phyloP scores from a whole-genome alignment of 1,284 basidiomycete genomes.

The Erythrobasidium hasegawianum region DNA sequence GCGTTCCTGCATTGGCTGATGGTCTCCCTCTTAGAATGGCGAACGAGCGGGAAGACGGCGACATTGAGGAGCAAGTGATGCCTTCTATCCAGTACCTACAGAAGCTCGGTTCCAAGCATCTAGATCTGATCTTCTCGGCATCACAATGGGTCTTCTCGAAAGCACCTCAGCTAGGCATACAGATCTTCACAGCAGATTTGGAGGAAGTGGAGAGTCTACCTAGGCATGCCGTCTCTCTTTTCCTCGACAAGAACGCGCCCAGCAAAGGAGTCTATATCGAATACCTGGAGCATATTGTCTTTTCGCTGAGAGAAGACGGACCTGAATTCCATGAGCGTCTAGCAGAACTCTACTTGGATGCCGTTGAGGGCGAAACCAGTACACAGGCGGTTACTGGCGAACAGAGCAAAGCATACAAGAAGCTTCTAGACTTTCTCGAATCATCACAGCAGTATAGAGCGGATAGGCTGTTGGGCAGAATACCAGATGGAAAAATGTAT shows the following conservation, averaged over 20 bases:
- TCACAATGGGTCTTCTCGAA: slow-evolving; percentile 72
- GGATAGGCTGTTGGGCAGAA: slow-evolving; percentile 69
- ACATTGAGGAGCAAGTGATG: slow-evolving; percentile 70
- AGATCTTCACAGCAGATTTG: slow-evolving; percentile 90
- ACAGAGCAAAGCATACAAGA: slow-evolving; percentile 55
- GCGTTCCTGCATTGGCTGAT: neutral
- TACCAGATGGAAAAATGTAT: slow-evolving; percentile 61
- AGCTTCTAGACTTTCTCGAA: slow-evolving; percentile 73
- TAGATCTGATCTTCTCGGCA: slow-evolving; percentile 72
- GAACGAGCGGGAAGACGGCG: slow-evolving; percentile 62
- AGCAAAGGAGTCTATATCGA: slow-evolving; percentile 59
- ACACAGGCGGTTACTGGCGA: neutral
- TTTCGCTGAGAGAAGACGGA: slow-evolving; percentile 65
- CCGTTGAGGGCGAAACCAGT: slow-evolving; percentile 50
- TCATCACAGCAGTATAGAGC: slow-evolving; percentile 67
- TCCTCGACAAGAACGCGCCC: slow-evolving; percentile 67
- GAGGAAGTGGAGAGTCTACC: slow-evolving; percentile 74
- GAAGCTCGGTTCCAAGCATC: slow-evolving; percentile 74
- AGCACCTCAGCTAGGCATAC: slow-evolving; percentile 9
- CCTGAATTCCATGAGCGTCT: slow-evolving; percentile 78
- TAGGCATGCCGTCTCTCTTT: slow-evolving; percentile 64
- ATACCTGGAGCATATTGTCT: slow-evolving; percentile 84
- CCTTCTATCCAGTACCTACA: slow-evolving; percentile 88
- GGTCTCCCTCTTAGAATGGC: slow-evolving; percentile 59
- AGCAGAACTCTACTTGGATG: slow-evolving; percentile 73